Evolutionary conservation across 2,329 filamentous ascomycete species (phyloP).

Genomic region (Ceratocystis colombiana): DNA sequence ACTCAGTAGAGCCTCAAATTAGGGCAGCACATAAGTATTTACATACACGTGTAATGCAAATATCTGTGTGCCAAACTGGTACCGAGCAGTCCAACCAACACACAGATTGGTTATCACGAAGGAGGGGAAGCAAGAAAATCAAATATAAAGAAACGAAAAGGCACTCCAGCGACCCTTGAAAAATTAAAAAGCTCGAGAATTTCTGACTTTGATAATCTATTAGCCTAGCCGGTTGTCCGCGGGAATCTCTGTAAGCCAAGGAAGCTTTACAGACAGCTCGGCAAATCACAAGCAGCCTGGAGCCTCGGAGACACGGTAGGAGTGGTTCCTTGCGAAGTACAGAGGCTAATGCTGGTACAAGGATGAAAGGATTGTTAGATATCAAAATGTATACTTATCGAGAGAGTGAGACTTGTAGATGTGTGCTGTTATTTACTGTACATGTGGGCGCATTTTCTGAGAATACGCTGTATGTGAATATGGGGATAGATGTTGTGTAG

Average conservation of each 20-base stretch:
- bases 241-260: background rate
- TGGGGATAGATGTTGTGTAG: background rate
- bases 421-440: background rate
- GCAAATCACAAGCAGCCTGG: background rate
- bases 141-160: background rate
- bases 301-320: slow-evolving; percentile 12
- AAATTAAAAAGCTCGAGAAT: background rate
- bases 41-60: background rate
- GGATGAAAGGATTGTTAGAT: background rate
- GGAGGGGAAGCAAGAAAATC: background rate
- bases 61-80: background rate
- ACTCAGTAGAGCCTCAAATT: background rate
- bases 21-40: background rate
- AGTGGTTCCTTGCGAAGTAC: background rate
- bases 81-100: background rate
- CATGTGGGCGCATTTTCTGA: too few relatives aligned
- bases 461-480: background rate
- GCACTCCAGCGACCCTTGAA: background rate
- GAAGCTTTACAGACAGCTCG: background rate
- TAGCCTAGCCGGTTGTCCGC: slow-evolving; percentile 1
- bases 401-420: background rate
- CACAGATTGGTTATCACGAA: background rate
- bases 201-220: background rate
- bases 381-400: background rate
- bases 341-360: slow-evolving; percentile 10